A percentile compares a stretch with the other conserved stretches of the same genome.
Evolutionary conservation across 73 alveolate genomes (phyloP).

Genomic region (Urostyla sp.): DNA sequence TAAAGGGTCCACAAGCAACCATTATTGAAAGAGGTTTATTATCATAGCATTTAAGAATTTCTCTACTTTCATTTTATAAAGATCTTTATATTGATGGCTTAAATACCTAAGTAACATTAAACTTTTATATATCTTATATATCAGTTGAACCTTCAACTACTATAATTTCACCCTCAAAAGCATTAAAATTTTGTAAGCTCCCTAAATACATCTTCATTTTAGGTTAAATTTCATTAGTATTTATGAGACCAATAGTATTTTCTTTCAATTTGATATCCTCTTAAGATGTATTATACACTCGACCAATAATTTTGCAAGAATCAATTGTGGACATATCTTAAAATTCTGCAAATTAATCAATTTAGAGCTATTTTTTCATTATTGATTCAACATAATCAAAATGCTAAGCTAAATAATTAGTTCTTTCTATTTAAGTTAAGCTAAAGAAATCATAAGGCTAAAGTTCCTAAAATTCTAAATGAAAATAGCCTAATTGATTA

Average conservation of each 20-base stretch:
- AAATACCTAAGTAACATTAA: slow-evolving; percentile 28
- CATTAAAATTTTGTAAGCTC: neutral
- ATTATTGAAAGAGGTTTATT: slow-evolving; percentile 16
- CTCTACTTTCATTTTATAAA: neutral
- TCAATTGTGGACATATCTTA: slow-evolving; percentile 45
- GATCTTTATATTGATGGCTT: neutral
- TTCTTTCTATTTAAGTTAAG: neutral
- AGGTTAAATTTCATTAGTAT: slow-evolving; percentile 42
- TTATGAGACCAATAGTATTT: slow-evolving; percentile 41
- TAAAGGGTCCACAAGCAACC: slow-evolving; percentile 65
- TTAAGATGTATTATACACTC: slow-evolving; percentile 31
- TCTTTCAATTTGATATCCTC: slow-evolving; percentile 48
- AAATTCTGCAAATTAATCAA: slow-evolving; percentile 23
- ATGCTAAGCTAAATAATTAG: neutral
- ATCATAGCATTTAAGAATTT: neutral
- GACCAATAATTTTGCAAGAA: slow-evolving; percentile 44
- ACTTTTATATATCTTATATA: neutral
- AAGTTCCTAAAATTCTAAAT: neutral
- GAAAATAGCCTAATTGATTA: slow-evolving; percentile 11
- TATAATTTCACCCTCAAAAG: slow-evolving; percentile 66
- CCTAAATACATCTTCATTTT: slow-evolving; percentile 34
- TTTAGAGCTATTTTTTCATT: slow-evolving; percentile 36
- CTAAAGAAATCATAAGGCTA: slow-evolving; percentile 26
- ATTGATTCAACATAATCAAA: slow-evolving; percentile 25
- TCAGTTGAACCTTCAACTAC: slow-evolving; percentile 62